phyloP scores from a whole-genome alignment of 805 yeast species.

The Barnettozyma wickerhamii region DNA sequence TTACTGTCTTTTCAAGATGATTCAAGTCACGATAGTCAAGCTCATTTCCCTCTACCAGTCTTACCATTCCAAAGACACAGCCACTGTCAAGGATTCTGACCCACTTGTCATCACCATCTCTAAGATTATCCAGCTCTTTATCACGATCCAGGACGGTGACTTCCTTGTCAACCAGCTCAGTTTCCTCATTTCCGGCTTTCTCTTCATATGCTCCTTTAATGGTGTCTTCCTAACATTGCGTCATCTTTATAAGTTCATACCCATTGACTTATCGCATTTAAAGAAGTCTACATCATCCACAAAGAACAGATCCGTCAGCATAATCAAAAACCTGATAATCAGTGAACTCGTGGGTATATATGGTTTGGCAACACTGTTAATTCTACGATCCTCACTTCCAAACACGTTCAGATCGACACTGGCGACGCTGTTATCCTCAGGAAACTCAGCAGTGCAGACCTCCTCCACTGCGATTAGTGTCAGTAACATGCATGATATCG shows the following conservation, averaged over 20 bases:
- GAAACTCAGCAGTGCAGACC: conserved; percentile 8
- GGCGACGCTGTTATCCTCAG: conserved; percentile 24
- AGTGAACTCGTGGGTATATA: conserved; percentile 37
- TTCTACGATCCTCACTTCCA: conserved; percentile 36
- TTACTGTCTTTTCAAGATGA: conserved; percentile 34
- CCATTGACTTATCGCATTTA: conserved; percentile 29
- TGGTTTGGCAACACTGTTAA: conserved; percentile 35
- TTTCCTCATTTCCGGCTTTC: conserved; percentile 50
- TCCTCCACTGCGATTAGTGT: conserved; percentile 19
- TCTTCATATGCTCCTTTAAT: conserved; percentile 60
- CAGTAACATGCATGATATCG: conserved; percentile 16
- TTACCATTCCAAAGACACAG: conserved; percentile 6
- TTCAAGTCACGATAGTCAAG: conserved; percentile 27
- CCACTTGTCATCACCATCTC: conserved; percentile 36
- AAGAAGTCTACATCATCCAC: conserved; percentile 7
- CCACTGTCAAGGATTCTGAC: conserved; percentile 25
- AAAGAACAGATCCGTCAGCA: conserved; percentile 27
- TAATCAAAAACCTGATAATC: conserved; percentile 35
- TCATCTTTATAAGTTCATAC: conserved; percentile 40
- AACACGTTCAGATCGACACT: conserved; percentile 29
- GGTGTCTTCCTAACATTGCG: conserved; percentile 59
- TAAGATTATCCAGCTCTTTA: conserved; percentile 28
- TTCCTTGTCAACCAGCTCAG: conserved; percentile 34
- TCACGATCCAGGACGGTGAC: conserved; percentile 33
- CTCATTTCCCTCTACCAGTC: conserved; percentile 23